These are phyloP conservation scores for Volvariella surrecta DNA, from an alignment of 1,284 basidiomycete species.

Conservation along the genomic window DNA sequence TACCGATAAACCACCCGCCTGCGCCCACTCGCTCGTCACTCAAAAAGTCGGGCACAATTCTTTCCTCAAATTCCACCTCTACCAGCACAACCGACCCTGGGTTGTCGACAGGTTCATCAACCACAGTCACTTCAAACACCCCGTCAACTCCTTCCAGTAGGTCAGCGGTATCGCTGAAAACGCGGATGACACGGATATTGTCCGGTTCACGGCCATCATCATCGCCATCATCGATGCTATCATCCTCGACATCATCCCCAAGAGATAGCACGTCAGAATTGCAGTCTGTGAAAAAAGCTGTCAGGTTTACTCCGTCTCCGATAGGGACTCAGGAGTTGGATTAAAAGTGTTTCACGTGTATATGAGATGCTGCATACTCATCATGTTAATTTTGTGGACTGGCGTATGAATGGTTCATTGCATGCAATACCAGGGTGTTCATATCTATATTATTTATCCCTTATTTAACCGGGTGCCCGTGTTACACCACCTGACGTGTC, in stretches of 20 bases:
- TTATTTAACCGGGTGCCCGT: too few relatives aligned
- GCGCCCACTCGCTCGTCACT: slow-evolving; percentile 55
- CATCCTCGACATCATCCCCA: slow-evolving; percentile 27
- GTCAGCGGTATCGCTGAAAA: slow-evolving; percentile 31
- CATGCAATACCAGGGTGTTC: too few relatives aligned
- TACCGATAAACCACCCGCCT: slow-evolving; percentile 30
- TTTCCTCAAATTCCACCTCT: slow-evolving; percentile 26
- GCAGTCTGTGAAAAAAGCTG: slow-evolving; percentile 40
- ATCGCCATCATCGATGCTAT: slow-evolving; percentile 25
- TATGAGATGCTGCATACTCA: too few relatives aligned
- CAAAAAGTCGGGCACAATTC: slow-evolving; percentile 36
- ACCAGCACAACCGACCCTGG: slow-evolving; percentile 24
- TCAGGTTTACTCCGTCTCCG: slow-evolving; percentile 49
- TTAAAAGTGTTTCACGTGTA: slow-evolving; percentile 4
- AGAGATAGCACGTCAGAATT: slow-evolving; percentile 26
- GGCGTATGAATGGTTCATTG: too few relatives aligned
- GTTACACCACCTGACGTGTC: too few relatives aligned
- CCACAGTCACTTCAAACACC: slow-evolving; percentile 35
- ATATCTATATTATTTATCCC: neutral
- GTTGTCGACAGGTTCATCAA: slow-evolving; percentile 33
- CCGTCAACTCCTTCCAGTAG: slow-evolving; percentile 28
- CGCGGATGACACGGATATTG: slow-evolving; percentile 44
- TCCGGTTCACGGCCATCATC: slow-evolving; percentile 31
- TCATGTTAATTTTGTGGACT: too few relatives aligned
- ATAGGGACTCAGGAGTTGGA: slow-evolving; percentile 13